phyloP scores from a whole-genome alignment of 2,329 filamentous ascomycete genomes.

The Penicillium concentricum region DNA sequence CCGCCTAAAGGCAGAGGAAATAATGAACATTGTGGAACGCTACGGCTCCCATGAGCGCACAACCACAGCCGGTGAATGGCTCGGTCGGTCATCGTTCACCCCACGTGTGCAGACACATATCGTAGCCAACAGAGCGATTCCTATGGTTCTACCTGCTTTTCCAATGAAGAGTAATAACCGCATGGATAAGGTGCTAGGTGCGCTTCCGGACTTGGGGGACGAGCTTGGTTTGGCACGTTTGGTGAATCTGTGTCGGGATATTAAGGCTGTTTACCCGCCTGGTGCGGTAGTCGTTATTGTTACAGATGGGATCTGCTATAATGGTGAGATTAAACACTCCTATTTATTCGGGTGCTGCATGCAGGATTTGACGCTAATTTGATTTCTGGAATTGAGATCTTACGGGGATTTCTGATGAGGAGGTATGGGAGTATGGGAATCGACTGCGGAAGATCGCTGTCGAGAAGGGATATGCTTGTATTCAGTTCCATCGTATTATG shows the following conservation, averaged over 20 bases:
- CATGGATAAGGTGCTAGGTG: slow-evolving; percentile 4
- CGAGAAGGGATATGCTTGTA: slow-evolving; percentile 8
- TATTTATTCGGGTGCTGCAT: neutral
- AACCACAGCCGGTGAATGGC: slow-evolving; percentile 4
- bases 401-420: slow-evolving; percentile 7
- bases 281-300: slow-evolving; percentile 9
- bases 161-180: slow-evolving; percentile 12
- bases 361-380: neutral
- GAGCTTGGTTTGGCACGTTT: slow-evolving; percentile 8
- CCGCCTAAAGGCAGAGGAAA: neutral
- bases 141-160: slow-evolving; percentile 9
- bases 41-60: slow-evolving; percentile 7
- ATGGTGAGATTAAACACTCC: neutral
- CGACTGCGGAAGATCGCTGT: slow-evolving; percentile 7
- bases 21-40: slow-evolving; percentile 1
- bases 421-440: slow-evolving; percentile 12
- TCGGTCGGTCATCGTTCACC: slow-evolving; percentile 5
- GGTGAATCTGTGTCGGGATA: slow-evolving; percentile 7
- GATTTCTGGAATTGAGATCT: neutral
- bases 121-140: slow-evolving; percentile 1
- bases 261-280: slow-evolving; percentile 4
- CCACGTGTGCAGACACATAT: slow-evolving; percentile 5
- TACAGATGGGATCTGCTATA: slow-evolving; percentile 11
- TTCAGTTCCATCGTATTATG: slow-evolving; percentile 9
- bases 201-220: slow-evolving; percentile 3